Base-by-base conservation (phyloP, 129 eudicot genomes). In the Scalesia atractyloides region DNA sequence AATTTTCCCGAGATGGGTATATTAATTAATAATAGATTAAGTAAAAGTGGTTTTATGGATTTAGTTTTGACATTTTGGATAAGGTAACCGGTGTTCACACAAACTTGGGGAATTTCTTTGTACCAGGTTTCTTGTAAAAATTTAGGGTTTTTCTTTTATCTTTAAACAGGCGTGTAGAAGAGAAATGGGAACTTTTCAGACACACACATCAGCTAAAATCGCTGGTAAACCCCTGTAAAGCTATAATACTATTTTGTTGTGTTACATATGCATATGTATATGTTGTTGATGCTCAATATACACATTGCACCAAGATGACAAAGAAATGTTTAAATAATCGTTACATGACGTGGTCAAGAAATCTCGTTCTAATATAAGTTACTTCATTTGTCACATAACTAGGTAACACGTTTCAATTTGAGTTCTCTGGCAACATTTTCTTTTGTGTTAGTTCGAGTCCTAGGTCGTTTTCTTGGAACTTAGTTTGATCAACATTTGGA, bases 161-260 rank as follows among this genome's bases (percentile, higher is more conserved):
- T 74, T 74, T 43, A 68, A 30, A 69, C 84, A 89, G 96, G 75
- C 77, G 33, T 79, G 57, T 57, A 83, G 82, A 81, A 86, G 84
- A 75, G 81, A 77, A 69, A 6, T 66, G 58, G 13, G 63, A 70
- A 68, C 66, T 46, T 64, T 54, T 26, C 70, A 69, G 62, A 64
- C 81, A 58, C 70, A 75, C 49, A 66, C 52, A 54, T 56, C 86
- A 68, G 46, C 68, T 43, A 79, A 79, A 70, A 53, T 53, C 11
- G 48, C 78, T 64, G 92, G 96, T 89, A 82, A 59, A 58, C 16
- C 16, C 39, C n/a, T 58, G 22, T 52, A 8, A 8, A 52, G 18
- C 22, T 17, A 30, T 24, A 24, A 6, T 52, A 5, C 20, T 14
- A 0, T 53, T 8, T 70, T n/a, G 7, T 36, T 7, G 30, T 19